A percentile compares a stretch with the other conserved stretches of the same genome.
These are phyloP conservation scores for Cladophialophora immunda DNA, from an alignment of 2,329 filamentous ascomycete genomes.

Conservation along the genomic window DNA sequence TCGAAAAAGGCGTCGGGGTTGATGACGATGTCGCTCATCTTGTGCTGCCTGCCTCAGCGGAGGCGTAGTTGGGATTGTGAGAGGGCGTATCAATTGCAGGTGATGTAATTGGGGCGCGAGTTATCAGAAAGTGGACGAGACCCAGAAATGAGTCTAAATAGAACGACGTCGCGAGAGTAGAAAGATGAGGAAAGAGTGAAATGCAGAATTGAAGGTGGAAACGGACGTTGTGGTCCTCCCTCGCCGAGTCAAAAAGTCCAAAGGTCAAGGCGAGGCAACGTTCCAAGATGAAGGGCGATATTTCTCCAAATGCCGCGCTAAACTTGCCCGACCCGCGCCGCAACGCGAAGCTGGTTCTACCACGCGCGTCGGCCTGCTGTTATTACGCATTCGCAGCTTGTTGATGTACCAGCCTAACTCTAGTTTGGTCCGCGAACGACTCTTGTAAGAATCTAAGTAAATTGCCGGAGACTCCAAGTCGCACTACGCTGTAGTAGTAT, in stretches of 20 bases:
- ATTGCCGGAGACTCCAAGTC: not conserved
- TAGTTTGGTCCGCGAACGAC: not conserved
- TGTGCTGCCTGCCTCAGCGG: slow-evolving; percentile 39
- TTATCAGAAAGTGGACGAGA: not conserved
- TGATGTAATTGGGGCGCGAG: not conserved
- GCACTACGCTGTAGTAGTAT: not conserved
- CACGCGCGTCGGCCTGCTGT: not conserved
- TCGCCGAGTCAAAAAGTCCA: slow-evolving; percentile 1
- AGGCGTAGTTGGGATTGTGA: slow-evolving; percentile 16
- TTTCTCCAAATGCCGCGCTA: slow-evolving; percentile 5
- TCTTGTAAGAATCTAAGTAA: not conserved
- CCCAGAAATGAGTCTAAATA: not conserved
- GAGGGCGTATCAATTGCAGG: not conserved
- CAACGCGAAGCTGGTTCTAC: not conserved
- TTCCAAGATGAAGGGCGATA: not conserved
- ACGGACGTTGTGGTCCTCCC: not conserved
- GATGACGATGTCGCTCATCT: slow-evolving; percentile 85
- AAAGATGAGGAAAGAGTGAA: not conserved
- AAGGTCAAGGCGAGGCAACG: not conserved
- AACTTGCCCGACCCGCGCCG: not conserved
- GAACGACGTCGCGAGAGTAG: not conserved
- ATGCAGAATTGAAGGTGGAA: not conserved
- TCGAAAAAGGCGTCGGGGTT: slow-evolving; percentile 94
- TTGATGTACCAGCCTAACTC: not conserved
- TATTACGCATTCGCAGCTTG: not conserved